Evolutionary conservation across 2,329 filamentous ascomycete genomes (phyloP), one percentile per base, ranked within the genome.

Genomic region (Thielaviopsis musarum): DNA sequence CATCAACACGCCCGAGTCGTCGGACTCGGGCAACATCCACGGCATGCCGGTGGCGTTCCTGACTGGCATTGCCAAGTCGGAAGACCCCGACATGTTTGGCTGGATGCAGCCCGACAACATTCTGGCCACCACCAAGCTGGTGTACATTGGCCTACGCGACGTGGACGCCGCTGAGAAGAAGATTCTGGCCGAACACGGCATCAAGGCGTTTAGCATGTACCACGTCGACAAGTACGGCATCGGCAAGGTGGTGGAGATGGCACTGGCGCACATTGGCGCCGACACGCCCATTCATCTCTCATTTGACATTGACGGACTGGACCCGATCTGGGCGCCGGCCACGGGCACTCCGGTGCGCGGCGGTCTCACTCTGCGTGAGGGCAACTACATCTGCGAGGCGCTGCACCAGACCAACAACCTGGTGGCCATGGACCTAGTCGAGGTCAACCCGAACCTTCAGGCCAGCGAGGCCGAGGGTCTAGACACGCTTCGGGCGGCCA

Each of bases 171-270:
- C 83, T 51, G 93, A 98, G 83, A 97, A 96, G 84, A 81, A 83
- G 74, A 88, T 96, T 62, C 75, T 98, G 64, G 80, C 85, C 61
- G 88, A 97, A 65, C 77, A 97, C 68, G 85, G 86, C 51, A 93
- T 98, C 76, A 91, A 88, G 77, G 91, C 91, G 3, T 98, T 97
- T 69, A 91, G 86, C 74, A 98, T 98, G 93, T 93, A 95, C 70
- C 93, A 98, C 69, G 87, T 98, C 71, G 93, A 98, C 72, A 80
- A 82, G 86, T 79, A 97, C 69, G 93, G 93, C 54, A 98, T 98
- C 67, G 93, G 93, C 59, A 86, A 85, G 64, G 89, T 98, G 64
- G 90, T 98, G 75, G 93, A 97, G 68, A 95, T 96, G 91, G 91
- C 91, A n/a, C 79, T 98, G 58, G 91, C 85, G 34, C 91, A 96